These are phyloP conservation scores for Blastobotrys raffinosifermentans DNA, from an alignment of 1,139 yeast genomes.

Conservation along the genomic window DNA sequence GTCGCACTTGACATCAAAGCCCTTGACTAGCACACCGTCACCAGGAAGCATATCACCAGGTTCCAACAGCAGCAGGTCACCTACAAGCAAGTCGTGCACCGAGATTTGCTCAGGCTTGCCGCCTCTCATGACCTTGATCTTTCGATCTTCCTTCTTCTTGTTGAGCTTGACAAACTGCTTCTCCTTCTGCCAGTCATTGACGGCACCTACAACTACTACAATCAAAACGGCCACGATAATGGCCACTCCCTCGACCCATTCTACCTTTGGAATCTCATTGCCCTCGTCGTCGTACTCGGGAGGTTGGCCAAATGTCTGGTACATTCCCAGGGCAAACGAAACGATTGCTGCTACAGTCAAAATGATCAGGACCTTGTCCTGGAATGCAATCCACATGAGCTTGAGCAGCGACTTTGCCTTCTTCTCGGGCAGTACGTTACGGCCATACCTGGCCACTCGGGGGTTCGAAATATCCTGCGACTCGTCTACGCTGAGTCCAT, in stretches of 20 bases:
- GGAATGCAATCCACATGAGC: constrained; percentile 77
- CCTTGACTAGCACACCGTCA: constrained; percentile 71
- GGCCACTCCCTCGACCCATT: constrained; percentile 99
- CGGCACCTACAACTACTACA: constrained; percentile 89
- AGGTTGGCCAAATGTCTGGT: constrained; percentile 86
- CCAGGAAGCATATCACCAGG: constrained; percentile 96
- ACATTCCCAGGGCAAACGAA: constrained; percentile 83
- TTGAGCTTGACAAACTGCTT: constrained; percentile 85
- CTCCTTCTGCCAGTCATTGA: constrained; percentile 94
- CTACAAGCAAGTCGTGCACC: constrained; percentile 73
- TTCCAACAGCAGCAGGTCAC: constrained; percentile 74
- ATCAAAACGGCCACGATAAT: constrained; percentile 86
- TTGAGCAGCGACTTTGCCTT: constrained; percentile 58
- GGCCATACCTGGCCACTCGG: constrained; percentile 53
- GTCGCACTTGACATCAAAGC: constrained; percentile 75
- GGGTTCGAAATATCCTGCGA: constrained; percentile 19
- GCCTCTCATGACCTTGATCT: constrained; percentile 67
- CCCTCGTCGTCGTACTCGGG: constrained; percentile 75
- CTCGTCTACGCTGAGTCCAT: constrained; percentile 27
- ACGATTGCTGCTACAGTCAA: constrained; percentile 81
- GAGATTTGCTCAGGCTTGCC: constrained; percentile 66
- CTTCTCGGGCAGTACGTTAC: constrained; percentile 64
- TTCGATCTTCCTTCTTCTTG: constrained; percentile 70
- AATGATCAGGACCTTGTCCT: constrained; percentile 84
- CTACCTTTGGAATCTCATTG: constrained; percentile 66